Conservation (phyloP, 129 eudicot species). For the Flaveria sonorensis region DNA sequence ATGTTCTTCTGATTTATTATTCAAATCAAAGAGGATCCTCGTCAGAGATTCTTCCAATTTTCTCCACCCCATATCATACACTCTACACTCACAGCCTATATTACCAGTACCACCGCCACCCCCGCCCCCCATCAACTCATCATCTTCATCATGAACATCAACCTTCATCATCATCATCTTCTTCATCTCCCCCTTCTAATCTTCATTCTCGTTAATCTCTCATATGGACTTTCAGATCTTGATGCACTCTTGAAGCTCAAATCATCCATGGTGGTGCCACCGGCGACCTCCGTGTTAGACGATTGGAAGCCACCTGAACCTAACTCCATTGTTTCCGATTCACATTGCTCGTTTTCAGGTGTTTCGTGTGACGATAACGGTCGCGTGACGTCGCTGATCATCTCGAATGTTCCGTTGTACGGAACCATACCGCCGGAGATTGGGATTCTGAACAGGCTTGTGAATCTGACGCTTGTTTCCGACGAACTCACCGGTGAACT, state of each 20-base stretch:
- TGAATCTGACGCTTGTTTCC: constrained; percentile 50
- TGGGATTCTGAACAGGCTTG: constrained; percentile 49
- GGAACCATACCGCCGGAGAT: constrained; percentile 69
- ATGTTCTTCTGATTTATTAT: constrained; percentile 15
- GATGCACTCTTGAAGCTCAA: constrained; percentile 62
- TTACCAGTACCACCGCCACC: constrained; percentile 12
- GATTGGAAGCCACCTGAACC: constrained; percentile 47
- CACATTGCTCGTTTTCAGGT: constrained; percentile 78
- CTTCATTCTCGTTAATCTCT: constrained; percentile 2
- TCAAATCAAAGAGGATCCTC: constrained; percentile 30
- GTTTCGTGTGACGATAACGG: constrained; percentile 54
- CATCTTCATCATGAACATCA: not conserved
- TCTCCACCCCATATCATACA: constrained; percentile 26
- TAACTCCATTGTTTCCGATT: constrained; percentile 19
- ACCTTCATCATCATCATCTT: not conserved
- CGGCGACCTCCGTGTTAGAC: constrained; percentile 42
- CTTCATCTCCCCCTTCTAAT: constrained; percentile 2
- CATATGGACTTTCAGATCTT: constrained; percentile 49
- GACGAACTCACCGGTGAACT: constrained; percentile 65
- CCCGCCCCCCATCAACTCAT: not conserved
- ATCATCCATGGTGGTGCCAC: constrained; percentile 46
- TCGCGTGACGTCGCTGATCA: constrained; percentile 51
- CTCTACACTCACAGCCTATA: not conserved
- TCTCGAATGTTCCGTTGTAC: constrained; percentile 48
- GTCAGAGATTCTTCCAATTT: constrained; percentile 40